phyloP scores from a whole-genome alignment of 108 stramenopile species.

The Pseudonitzschia pungens region DNA sequence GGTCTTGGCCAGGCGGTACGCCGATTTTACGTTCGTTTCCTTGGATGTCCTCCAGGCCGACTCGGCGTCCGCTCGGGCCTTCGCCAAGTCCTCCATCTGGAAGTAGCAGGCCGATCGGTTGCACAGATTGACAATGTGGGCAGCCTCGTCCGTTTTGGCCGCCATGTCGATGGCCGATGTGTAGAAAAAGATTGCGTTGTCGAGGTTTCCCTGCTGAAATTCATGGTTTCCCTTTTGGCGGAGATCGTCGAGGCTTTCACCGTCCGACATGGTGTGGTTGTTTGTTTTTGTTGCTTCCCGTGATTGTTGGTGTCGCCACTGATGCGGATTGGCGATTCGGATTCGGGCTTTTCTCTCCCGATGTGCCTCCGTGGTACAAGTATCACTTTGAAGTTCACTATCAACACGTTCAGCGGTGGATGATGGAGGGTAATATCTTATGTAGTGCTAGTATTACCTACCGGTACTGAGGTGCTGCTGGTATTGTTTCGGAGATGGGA shows the following conservation, averaged over 20 bases:
- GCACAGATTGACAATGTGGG: constrained; percentile 64
- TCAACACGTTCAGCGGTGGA: too few species aligned
- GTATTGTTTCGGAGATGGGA: too few species aligned
- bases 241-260: constrained; percentile 34
- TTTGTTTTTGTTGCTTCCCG: too few species aligned
- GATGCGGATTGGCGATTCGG: too few species aligned
- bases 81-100: constrained; percentile 64
- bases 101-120: constrained; percentile 76
- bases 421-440: too few species aligned
- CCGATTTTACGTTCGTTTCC: constrained; percentile 55
- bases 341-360: too few species aligned
- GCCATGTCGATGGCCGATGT: constrained; percentile 38
- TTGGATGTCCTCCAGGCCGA: constrained; percentile 49
- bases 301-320: too few species aligned
- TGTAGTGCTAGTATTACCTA: too few species aligned
- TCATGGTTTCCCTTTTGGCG: constrained; percentile 54
- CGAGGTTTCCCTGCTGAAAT: constrained; percentile 45
- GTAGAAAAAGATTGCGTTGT: constrained; percentile 46
- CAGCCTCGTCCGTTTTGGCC: constrained; percentile 7
- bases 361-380: too few species aligned
- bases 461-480: too few species aligned
- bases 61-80: constrained; percentile 57
- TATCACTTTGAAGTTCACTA: too few species aligned
- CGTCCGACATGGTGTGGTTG: not conserved
- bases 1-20: constrained; percentile 78